phyloP scores from a whole-genome alignment of 164 flowering plant genomes.

The Vitis riparia region DNA sequence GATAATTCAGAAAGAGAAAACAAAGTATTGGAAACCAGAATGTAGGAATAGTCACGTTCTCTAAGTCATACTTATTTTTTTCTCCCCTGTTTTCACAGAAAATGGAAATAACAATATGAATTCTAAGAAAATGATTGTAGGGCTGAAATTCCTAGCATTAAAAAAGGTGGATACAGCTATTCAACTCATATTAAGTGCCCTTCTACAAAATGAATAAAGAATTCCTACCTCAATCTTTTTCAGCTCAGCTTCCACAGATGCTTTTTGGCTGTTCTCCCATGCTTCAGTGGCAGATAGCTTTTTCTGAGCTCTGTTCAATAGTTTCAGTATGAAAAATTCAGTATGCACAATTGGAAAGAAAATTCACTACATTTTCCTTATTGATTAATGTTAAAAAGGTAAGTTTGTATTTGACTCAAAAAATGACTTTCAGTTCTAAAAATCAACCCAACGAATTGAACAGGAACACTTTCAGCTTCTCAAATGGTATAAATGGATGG shows the following conservation, averaged over 20 bases:
- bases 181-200: too few species aligned
- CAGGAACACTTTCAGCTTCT: neutral
- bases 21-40: too few species aligned
- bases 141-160: too few species aligned
- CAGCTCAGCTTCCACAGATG: constrained; percentile 39
- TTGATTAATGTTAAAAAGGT: neutral
- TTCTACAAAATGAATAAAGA: neutral
- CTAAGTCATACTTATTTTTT: too few species aligned
- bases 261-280: constrained; percentile 44
- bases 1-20: too few species aligned
- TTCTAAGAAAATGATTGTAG: too few species aligned
- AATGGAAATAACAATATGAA: too few species aligned
- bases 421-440: neutral
- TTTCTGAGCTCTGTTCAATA: constrained; percentile 35
- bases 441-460: neutral
- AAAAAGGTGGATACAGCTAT: too few species aligned
- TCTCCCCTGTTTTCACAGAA: too few species aligned
- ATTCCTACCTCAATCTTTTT: constrained; percentile 49
- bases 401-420: neutral
- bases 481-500: neutral
- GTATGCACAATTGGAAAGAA: neutral
- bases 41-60: too few species aligned
- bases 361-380: neutral
- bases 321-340: neutral
- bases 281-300: constrained; percentile 27